These are phyloP conservation scores for Picea engelmannii DNA, from an alignment of 83 land plant species.

Conservation along the genomic window DNA sequence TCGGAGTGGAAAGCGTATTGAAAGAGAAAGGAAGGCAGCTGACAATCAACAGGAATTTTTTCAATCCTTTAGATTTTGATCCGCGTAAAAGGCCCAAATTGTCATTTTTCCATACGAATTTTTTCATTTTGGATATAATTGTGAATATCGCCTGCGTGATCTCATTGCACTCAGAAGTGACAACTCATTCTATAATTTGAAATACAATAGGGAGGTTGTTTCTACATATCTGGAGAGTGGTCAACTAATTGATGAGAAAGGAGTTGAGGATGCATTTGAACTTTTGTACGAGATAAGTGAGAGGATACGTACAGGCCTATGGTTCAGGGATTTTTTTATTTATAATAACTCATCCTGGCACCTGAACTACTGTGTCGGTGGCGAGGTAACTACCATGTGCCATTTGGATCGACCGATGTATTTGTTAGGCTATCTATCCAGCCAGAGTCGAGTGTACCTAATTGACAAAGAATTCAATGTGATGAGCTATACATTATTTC, in stretches of 20 bases:
- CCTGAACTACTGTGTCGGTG: constrained; percentile 98
- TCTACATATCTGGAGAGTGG: constrained; percentile 84
- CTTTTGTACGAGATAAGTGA: constrained; percentile 91
- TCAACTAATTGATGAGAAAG: constrained; percentile 79
- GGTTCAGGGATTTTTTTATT: constrained; percentile 99
- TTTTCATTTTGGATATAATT: no score
- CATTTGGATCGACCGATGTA: constrained; percentile 99
- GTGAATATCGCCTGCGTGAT: no score
- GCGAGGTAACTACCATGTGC: constrained; percentile 99
- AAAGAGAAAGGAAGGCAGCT: no score
- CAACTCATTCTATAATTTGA: no score
- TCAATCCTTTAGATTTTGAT: not conserved
- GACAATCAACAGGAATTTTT: not conserved
- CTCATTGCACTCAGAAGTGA: no score
- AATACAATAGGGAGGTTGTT: no score
- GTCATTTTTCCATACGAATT: not conserved
- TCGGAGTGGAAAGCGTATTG: constrained; percentile 31
- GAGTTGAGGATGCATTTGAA: constrained; percentile 96
- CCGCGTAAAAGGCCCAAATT: not conserved
- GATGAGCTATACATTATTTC: constrained; percentile 90
- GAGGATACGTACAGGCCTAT: constrained; percentile 89
- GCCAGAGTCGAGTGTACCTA: constrained; percentile 93
- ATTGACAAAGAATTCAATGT: constrained; percentile 99
- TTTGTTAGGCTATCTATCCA: constrained; percentile 91
- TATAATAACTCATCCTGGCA: constrained; percentile 97